Evolutionary conservation across 2,329 filamentous ascomycete species (phyloP).

Genomic region (Colletotrichum salicis): DNA sequence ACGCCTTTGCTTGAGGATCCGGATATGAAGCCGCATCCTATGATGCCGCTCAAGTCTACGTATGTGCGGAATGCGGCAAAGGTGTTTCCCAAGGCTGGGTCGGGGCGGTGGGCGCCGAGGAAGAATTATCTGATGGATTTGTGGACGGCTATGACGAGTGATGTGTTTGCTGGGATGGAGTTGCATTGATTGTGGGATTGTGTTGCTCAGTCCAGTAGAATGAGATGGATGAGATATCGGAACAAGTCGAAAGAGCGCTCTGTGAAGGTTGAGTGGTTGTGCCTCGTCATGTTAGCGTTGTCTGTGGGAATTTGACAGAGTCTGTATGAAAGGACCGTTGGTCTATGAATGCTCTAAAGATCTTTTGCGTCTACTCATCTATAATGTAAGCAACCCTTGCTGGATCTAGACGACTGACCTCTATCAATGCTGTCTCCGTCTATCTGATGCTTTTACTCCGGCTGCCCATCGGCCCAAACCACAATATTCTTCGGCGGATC

Average conservation of each 20-base stretch:
- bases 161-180: conserved; percentile 7
- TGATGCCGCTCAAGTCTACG: conserved; percentile 60
- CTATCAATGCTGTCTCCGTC: background rate
- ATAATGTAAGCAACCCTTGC: background rate
- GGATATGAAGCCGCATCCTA: conserved; percentile 49
- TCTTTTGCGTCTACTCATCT: background rate
- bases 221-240: background rate
- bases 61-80: conserved; percentile 57
- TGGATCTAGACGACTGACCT: background rate
- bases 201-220: background rate
- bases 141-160: conserved; percentile 12
- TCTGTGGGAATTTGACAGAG: background rate
- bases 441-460: background rate
- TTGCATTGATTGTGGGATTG: background rate
- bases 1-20: conserved; percentile 54
- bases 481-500: conserved; percentile 56
- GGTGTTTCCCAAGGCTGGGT: conserved; percentile 59
- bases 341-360: background rate
- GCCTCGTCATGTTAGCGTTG: background rate
- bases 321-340: no score
- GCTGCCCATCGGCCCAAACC: conserved; percentile 55
- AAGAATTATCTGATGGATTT: conserved; percentile 18
- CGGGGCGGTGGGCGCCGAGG: conserved; percentile 40
- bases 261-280: background rate
- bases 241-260: background rate